Evolutionary conservation across 106 monocot species (phyloP), one percentile per base, ranked within the genome.

Genomic region (Xerophyta viscosa): DNA sequence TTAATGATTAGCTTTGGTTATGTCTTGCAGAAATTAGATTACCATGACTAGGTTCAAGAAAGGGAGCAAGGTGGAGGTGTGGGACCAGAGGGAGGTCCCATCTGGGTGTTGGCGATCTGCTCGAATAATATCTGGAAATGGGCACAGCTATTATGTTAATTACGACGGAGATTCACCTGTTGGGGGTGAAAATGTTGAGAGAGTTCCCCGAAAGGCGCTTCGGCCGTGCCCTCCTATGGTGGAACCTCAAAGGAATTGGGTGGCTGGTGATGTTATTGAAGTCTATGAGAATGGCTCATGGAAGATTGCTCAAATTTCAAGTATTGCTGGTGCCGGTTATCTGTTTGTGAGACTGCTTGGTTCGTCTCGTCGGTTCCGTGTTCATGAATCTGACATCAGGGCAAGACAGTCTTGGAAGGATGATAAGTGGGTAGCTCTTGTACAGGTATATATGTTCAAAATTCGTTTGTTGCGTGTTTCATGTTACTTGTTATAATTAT

Each of bases 391-490:
- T 24, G 54, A 56, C 19, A 20, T 80, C 11, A 53, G 79, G 52
- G 0, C 62, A 22, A 43, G 52, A 2, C 74, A 70, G 20, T 26
- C 29, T 42, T 80, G 79, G 79, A 26, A 66, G 42, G 49, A 62
- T 29, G 19, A 57, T 57, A 57, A 30, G 46, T 80, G 79, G 79
- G 37, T 69, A 15, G 31, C n/a, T n/a, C n/a, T 33, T 26, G 56
- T 31, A 45, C 66, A 80, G 69, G 69, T 61, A 62, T n/a, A 42
- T 17, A n/a, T n/a, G n/a, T n/a, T n/a, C n/a, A n/a, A n/a, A n/a
- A n/a, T n/a, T n/a, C n/a, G n/a, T n/a, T n/a, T n/a, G n/a, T n/a
- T n/a, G n/a, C n/a, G n/a, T n/a, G n/a, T n/a, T n/a, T n/a, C n/a
- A n/a, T n/a, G n/a, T n/a, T n/a, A n/a, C n/a, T n/a, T n/a, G n/a